Evolutionary conservation across 129 eudicot species (phyloP).

Genomic region (Scalesia atractyloides): DNA sequence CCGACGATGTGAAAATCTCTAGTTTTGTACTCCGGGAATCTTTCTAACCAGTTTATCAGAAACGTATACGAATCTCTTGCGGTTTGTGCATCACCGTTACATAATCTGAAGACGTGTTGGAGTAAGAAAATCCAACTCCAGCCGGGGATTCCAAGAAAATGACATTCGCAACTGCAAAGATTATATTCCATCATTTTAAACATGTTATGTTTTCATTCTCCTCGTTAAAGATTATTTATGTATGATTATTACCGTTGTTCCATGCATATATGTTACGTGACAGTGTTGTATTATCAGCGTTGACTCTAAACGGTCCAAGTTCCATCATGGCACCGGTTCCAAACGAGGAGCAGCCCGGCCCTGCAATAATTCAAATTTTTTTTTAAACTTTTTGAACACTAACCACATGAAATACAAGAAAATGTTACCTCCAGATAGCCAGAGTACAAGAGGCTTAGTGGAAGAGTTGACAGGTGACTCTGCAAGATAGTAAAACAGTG

Average conservation of each 20-base stretch:
- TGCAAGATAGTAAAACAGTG: constrained; percentile 16
- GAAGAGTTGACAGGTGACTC: constrained; percentile 21
- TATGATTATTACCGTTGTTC: background rate
- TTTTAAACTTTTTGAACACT: background rate
- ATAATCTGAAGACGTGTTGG: constrained; percentile 49
- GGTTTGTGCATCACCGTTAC: constrained; percentile 47
- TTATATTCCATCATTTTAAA: background rate
- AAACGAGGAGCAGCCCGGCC: constrained; percentile 13
- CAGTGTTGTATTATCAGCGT: constrained; percentile 1
- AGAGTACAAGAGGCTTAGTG: constrained; percentile 14
- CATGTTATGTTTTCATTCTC: background rate
- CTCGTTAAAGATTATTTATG: too few species aligned
- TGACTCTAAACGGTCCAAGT: constrained; percentile 10
- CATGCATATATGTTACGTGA: background rate
- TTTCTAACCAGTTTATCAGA: constrained; percentile 48
- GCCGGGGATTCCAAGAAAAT: constrained; percentile 61
- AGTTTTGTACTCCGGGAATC: constrained; percentile 52
- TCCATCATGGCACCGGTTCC: constrained; percentile 14
- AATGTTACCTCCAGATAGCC: constrained; percentile 14
- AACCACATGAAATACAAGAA: background rate
- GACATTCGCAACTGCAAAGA: constrained; percentile 49
- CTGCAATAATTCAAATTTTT: background rate
- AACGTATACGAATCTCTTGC: constrained; percentile 49
- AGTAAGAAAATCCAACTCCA: constrained; percentile 63
- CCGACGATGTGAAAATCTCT: constrained; percentile 47